Evolutionary conservation across 345 rosid genomes (phyloP).

Genomic region (Pistacia atlantica): DNA sequence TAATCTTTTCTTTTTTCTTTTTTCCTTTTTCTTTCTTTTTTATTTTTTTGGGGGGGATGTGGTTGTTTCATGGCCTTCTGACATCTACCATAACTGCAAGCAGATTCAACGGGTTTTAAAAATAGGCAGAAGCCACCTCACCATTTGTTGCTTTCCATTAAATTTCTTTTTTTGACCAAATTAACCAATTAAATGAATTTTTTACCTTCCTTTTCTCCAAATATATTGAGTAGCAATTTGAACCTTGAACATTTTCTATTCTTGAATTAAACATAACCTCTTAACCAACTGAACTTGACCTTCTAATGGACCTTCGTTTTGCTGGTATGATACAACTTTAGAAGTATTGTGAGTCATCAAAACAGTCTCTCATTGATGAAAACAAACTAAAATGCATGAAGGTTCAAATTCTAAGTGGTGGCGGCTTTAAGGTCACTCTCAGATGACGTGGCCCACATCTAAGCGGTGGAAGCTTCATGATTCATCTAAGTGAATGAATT

Average conservation of each 20-base stretch:
- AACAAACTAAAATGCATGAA: background rate
- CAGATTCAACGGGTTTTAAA: background rate
- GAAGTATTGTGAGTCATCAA: background rate
- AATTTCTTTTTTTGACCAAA: background rate
- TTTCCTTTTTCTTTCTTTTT: background rate
- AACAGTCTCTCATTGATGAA: background rate
- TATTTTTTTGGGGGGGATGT: background rate
- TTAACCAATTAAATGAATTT: too few species aligned
- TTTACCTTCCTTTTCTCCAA: background rate
- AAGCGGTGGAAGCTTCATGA: background rate
- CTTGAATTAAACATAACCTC: too few species aligned
- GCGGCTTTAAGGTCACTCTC: background rate
- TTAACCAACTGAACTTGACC: background rate
- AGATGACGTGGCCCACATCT: background rate
- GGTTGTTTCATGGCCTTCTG: too few species aligned
- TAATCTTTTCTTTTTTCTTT: background rate
- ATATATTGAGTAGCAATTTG: background rate
- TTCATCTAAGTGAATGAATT: background rate
- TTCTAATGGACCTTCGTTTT: background rate
- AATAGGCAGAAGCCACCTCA: background rate
- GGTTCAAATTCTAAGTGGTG: background rate
- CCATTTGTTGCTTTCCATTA: background rate
- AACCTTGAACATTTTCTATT: too few species aligned
- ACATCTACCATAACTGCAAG: background rate
- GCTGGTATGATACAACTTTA: too few species aligned